Conservation (phyloP, 352 stramenopile species). For the Pilasporangium apinafurcum region DNA sequence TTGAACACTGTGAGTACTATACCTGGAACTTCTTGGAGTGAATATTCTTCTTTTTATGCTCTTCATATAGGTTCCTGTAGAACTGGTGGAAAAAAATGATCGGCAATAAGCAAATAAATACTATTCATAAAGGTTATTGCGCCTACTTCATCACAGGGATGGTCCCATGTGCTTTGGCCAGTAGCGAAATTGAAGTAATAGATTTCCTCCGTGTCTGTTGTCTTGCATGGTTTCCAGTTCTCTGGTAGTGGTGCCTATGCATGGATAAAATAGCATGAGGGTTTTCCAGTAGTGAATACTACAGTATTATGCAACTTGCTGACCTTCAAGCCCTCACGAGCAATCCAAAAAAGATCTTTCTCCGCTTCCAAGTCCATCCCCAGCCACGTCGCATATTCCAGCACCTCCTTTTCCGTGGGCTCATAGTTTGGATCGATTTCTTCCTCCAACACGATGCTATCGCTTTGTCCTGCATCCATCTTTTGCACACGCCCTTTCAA, state of each 20-base stretch:
- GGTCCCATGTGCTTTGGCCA: conserved; percentile 92
- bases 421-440: conserved; percentile 95
- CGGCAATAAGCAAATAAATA: too few relatives aligned
- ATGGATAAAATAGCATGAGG: neutral
- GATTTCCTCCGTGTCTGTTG: conserved; percentile 92
- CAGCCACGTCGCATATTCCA: conserved; percentile 95
- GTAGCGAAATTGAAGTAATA: conserved; percentile 96
- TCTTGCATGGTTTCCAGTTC: conserved; percentile 96
- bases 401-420: conserved; percentile 85
- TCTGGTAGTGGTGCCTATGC: conserved; percentile 81
- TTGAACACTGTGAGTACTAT: too few relatives aligned
- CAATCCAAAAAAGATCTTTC: conserved; percentile 92
- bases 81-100: conserved; percentile 63
- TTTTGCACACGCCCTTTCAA: too few relatives aligned
- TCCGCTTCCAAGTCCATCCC: conserved; percentile 92
- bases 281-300: neutral
- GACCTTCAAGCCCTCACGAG: conserved; percentile 87
- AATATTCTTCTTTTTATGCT: conserved; percentile 82
- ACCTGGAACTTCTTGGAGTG: conserved; percentile 32
- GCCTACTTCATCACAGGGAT: conserved; percentile 88
- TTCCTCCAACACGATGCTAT: conserved; percentile 91
- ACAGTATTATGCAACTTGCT: neutral
- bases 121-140: too few relatives aligned
- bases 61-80: conserved; percentile 91
- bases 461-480: conserved; percentile 33